Evolutionary conservation across 2,329 filamentous ascomycete species (phyloP).

Genomic region (Cladobotryum mycophilum): DNA sequence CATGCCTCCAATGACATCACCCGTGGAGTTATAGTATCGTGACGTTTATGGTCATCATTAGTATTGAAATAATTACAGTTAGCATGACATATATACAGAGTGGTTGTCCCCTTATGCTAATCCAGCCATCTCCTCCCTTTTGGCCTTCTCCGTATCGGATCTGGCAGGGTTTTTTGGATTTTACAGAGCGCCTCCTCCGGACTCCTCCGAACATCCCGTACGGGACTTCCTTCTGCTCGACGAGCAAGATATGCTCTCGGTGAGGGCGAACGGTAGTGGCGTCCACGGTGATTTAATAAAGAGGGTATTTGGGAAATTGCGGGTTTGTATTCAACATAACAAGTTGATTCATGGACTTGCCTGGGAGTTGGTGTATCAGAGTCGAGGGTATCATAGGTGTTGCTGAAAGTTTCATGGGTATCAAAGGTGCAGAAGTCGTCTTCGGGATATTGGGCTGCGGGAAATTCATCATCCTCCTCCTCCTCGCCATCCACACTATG

Average conservation of each 20-base stretch:
- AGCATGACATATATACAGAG: slow-evolving; percentile 35
- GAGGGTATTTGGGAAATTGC: slow-evolving; percentile 26
- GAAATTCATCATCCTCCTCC: slow-evolving; percentile 29
- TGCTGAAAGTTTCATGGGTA: slow-evolving; percentile 21
- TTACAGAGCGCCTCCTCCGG: slow-evolving; percentile 41
- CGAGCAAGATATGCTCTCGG: slow-evolving; percentile 27
- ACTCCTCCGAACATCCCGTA: slow-evolving; percentile 35
- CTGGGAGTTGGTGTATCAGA: slow-evolving; percentile 40
- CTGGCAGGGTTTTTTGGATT: slow-evolving; percentile 41
- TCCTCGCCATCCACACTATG: slow-evolving; percentile 27
- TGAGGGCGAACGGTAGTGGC: slow-evolving; percentile 24
- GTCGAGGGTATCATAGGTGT: slow-evolving; percentile 30
- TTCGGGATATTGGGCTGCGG: slow-evolving; percentile 34
- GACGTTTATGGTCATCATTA: slow-evolving; percentile 19
- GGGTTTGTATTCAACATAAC: slow-evolving; percentile 33
- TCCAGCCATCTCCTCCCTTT: slow-evolving; percentile 35
- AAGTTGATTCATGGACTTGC: slow-evolving; percentile 23
- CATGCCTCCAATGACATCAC: slow-evolving; percentile 10
- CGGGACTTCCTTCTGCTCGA: slow-evolving; percentile 20
- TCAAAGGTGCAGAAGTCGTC: slow-evolving; percentile 27
- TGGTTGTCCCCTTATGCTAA: slow-evolving; percentile 29
- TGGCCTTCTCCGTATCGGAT: slow-evolving; percentile 34
- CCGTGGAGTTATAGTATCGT: background rate
- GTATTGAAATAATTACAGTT: slow-evolving; percentile 33
- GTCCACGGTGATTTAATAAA: slow-evolving; percentile 24